A percentile compares a stretch with the other conserved stretches of the same genome.
Evolutionary conservation across 2,329 filamentous ascomycete genomes (phyloP).

Genomic region (Fonsecaea pugnacius): DNA sequence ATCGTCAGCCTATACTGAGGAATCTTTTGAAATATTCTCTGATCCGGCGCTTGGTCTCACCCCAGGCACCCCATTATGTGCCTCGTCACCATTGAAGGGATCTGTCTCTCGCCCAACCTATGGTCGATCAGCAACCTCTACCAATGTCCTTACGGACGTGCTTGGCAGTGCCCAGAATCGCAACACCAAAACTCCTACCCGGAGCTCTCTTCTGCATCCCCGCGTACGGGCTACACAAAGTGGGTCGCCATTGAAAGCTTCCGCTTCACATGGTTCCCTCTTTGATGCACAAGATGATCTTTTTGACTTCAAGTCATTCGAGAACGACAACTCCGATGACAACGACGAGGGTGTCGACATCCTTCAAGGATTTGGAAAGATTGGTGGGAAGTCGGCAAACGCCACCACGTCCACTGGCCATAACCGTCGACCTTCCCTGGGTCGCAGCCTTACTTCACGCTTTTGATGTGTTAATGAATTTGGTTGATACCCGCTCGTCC

Average conservation of each 20-base stretch:
- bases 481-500: slow-evolving; percentile 12
- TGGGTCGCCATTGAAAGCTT: slow-evolving; percentile 32
- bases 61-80: slow-evolving; percentile 47
- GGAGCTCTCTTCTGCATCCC: slow-evolving; percentile 40
- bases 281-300: slow-evolving; percentile 50
- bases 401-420: slow-evolving; percentile 17
- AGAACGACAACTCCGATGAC: slow-evolving; percentile 47
- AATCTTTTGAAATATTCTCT: slow-evolving; percentile 62
- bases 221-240: slow-evolving; percentile 27
- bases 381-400: slow-evolving; percentile 38
- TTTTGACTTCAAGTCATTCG: slow-evolving; percentile 54
- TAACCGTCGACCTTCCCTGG: slow-evolving; percentile 28
- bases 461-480: slow-evolving; percentile 27
- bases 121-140: slow-evolving; percentile 55
- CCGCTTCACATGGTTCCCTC: slow-evolving; percentile 38
- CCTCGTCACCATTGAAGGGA: slow-evolving; percentile 60
- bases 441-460: slow-evolving; percentile 33
- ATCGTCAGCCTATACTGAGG: slow-evolving; percentile 49
- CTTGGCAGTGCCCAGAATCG: slow-evolving; percentile 46
- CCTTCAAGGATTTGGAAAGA: slow-evolving; percentile 54
- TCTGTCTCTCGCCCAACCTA: slow-evolving; percentile 54
- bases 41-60: slow-evolving; percentile 45
- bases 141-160: slow-evolving; percentile 55
- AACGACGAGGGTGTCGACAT: slow-evolving; percentile 52
- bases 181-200: slow-evolving; percentile 44